These are phyloP conservation scores for Gautieria morchelliformis DNA, from an alignment of 768 basidiomycete genomes.

Conservation along the genomic window DNA sequence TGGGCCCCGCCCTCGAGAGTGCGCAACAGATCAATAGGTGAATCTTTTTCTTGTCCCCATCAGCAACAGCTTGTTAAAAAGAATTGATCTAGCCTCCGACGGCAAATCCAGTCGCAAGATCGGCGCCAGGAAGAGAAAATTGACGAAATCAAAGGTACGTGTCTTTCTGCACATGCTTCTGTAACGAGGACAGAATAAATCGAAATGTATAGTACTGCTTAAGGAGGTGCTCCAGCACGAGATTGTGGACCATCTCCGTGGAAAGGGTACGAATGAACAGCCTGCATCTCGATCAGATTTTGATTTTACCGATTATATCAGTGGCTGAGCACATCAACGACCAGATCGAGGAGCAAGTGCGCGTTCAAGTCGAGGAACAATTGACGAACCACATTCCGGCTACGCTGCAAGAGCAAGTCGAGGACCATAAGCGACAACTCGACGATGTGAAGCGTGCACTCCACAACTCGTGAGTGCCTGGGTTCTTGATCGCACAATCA, in stretches of 20 bases:
- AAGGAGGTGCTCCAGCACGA: conserved; percentile 35
- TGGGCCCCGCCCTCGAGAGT: conserved; percentile 30
- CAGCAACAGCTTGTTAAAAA: not conserved
- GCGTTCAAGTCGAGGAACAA: conserved; percentile 38
- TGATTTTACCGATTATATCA: not conserved
- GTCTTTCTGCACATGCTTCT: not conserved
- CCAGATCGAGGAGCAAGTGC: conserved; percentile 41
- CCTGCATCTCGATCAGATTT: not conserved
- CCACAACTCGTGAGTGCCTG: conserved; percentile 46
- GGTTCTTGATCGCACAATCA: not conserved
- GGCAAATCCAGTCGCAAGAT: conserved; percentile 36
- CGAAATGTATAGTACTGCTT: conserved; percentile 31
- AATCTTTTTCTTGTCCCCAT: conserved; percentile 12
- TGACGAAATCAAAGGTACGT: conserved; percentile 40
- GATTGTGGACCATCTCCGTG: conserved; percentile 34
- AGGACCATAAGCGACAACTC: conserved; percentile 33
- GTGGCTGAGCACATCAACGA: conserved; percentile 39
- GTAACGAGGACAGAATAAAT: not conserved
- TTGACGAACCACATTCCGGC: conserved; percentile 38
- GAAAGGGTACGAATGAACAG: conserved; percentile 28
- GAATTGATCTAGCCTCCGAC: conserved; percentile 27
- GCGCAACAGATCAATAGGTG: conserved; percentile 34
- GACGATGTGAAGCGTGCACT: conserved; percentile 36
- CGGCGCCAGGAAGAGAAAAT: conserved; percentile 33
- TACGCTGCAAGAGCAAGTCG: conserved; percentile 39